Evolutionary conservation across 768 basidiomycete species (phyloP), one percentile per base, ranked within the genome.

Genomic region (Hericium rajendrae): DNA sequence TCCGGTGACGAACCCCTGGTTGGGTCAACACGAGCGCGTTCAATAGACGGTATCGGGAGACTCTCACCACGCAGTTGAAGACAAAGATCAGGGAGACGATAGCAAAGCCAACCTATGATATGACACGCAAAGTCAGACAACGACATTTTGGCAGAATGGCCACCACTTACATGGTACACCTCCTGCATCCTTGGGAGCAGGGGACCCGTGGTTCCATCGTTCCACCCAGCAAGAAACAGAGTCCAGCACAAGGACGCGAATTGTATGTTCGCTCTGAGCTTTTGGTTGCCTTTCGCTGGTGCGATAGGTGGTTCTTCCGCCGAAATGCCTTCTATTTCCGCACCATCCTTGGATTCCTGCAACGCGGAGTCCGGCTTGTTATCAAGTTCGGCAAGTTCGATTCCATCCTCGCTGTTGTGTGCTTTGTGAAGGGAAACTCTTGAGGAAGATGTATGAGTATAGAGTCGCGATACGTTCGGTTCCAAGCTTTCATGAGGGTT

Each of bases 101-200:
- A 5, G 75, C 71, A 61, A 79, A 83, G 12, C 71, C 70, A 26
- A 79, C 74, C 76, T 81, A 58, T 37, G 22, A 16, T 24, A 51
- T 24, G 12, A 18, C 39, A 50, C 38, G 51, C 46, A 52, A 54
- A 6, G 26, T 22, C 2, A 24, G 38, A 3, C 3, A 2, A 38
- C 8, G 37, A 53, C 24, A 15, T 3, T 24, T 39, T 6, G 51
- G 15, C 16, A 46, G 43, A 26, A 24, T 18, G 49, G 0, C 20
- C 11, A 20, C 43, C 43, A 32, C 70, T 18, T 62, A 78, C 79
- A 62, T 73, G 71, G 65, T 79, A 80, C 66, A 79, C 76, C 6
- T 69, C 67, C 66, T 87, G 88, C 51, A 92, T 83, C 11, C 82
- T 76, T 1, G 87, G 89, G 4, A 92, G 69, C 18, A 93, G 69